phyloP scores from a whole-genome alignment of 106 monocot genomes.

The Dendrobium officinale region DNA sequence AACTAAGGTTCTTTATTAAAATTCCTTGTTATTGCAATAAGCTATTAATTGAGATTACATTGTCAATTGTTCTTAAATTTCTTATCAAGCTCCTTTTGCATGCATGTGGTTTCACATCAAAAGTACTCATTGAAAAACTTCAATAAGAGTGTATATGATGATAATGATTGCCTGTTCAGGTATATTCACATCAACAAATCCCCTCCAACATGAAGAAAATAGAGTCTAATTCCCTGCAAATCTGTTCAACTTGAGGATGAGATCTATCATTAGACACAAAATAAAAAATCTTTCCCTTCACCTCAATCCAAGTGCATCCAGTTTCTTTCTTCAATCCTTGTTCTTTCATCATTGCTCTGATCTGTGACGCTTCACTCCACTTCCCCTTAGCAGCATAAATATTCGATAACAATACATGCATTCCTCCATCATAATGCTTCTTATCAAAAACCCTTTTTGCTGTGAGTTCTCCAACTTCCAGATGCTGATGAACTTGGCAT shows the following conservation, averaged over 20 bases:
- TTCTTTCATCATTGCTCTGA: conserved; percentile 35
- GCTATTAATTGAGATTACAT: too few species aligned
- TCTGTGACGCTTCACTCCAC: conserved; percentile 38
- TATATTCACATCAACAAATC: background rate
- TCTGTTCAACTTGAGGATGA: conserved; percentile 24
- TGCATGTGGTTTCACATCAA: too few species aligned
- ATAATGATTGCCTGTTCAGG: background rate
- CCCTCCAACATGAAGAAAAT: conserved; percentile 24
- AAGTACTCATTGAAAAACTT: too few species aligned
- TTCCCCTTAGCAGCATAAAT: conserved; percentile 51
- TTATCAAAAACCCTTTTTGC: conserved; percentile 35
- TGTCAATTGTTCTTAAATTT: too few species aligned
- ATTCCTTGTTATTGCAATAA: too few species aligned
- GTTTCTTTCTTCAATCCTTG: conserved; percentile 45
- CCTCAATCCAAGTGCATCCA: conserved; percentile 57
- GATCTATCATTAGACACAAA: conserved; percentile 32
- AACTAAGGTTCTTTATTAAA: too few species aligned
- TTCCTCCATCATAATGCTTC: conserved; percentile 36
- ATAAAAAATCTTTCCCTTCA: conserved; percentile 28
- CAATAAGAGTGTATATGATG: background rate
- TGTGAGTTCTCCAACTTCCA: conserved; percentile 42
- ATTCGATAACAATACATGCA: conserved; percentile 45
- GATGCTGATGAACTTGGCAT: conserved; percentile 34
- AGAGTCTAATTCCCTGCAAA: conserved; percentile 28
- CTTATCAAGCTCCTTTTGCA: too few species aligned